Percentiles rank a stretch among this genome's conserved stretches.
Conservation (phyloP, 768 basidiomycete genomes). For the Podaxis rugospora region DNA sequence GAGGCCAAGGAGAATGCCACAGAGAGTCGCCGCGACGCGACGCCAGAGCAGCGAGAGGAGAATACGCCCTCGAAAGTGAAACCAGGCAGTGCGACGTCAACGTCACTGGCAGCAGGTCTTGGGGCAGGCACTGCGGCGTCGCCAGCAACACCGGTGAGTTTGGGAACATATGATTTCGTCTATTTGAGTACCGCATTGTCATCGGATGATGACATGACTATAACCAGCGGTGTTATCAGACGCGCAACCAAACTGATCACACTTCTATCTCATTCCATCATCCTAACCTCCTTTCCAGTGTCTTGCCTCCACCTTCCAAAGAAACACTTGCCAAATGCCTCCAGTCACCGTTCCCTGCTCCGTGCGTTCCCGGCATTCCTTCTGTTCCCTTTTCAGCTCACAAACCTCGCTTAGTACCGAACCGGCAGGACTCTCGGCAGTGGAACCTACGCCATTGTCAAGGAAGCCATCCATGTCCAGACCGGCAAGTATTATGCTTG, state of each 20-base stretch:
- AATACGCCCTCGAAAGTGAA: constrained; percentile 1
- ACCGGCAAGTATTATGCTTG: constrained; percentile 93
- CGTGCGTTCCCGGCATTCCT: constrained; percentile 22
- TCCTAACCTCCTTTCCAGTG: constrained; percentile 9
- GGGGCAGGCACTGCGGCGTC: constrained; percentile 4
- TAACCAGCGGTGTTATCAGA: constrained; percentile 7
- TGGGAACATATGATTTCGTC: not conserved
- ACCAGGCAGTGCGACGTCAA: constrained; percentile 13
- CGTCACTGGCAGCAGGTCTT: constrained; percentile 3
- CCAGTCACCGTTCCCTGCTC: constrained; percentile 44
- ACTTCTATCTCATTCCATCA: constrained; percentile 11
- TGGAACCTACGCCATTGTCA: constrained; percentile 93
- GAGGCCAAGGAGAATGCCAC: not conserved
- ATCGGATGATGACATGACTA: not conserved
- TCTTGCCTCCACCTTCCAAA: not conserved
- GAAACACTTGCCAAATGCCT: not conserved
- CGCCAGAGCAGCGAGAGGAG: not conserved
- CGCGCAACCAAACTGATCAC: constrained; percentile 13
- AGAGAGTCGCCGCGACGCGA: not conserved
- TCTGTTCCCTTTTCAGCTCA: constrained; percentile 8
- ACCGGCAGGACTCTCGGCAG: constrained; percentile 86
- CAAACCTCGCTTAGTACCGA: constrained; percentile 52
- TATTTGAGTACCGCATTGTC: not conserved
- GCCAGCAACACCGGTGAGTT: constrained; percentile 4
- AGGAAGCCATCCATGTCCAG: constrained; percentile 92